Evolutionary conservation across 192 early-diverging fungal genomes (phyloP), one percentile per base, ranked within the genome.

Genomic region (Spizellomyces punctatus): DNA sequence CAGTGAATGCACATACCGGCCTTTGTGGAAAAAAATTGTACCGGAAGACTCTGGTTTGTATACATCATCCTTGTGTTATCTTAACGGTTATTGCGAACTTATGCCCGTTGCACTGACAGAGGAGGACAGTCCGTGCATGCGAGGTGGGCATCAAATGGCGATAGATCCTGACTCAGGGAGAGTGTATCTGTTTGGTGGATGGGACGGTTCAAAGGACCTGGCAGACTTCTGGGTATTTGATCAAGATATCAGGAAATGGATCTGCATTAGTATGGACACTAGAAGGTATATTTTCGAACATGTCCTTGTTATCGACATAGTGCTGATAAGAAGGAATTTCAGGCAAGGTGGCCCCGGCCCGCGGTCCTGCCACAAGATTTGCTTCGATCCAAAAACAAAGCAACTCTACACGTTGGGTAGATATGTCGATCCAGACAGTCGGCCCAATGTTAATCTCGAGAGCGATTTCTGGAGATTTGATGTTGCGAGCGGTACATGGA

Each of bases 121-220:
- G 63, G 74, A 70, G 6, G 77, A 64, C 43, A 61, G 67, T 47
- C 81, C 84, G 21, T 76, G 60, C 55, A 86, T 89, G 43, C 83
- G 97, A 52, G 96, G 96, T 54, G 97, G 96, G 6, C 97, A 99
- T 79, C 97, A 98, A 76, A 96, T 98, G 96, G 94, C 91, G 70
- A 88, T 98, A 22, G 95, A 99, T 75, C 80, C 82, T 8, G 87
- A 90, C 14, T 64, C 52, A 71, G 83, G 55, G 78, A 71, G 83
- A 10, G 88, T 95, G 8, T 99, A 96, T 72, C 76, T 99, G 44
- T 90, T 94, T 76, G 97, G 96, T 17, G 97, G 97, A 6, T 99
- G 95, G 95, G 90, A 95, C 83, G 97, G 97, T 6, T 77, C 84
- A 10, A 82, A 85, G 41, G 94, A 96, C 67, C 77, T 98, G 58